Evolutionary conservation across 495 filamentous ascomycete genomes (phyloP).

Genomic region (Astrothelium subdiscretum): DNA sequence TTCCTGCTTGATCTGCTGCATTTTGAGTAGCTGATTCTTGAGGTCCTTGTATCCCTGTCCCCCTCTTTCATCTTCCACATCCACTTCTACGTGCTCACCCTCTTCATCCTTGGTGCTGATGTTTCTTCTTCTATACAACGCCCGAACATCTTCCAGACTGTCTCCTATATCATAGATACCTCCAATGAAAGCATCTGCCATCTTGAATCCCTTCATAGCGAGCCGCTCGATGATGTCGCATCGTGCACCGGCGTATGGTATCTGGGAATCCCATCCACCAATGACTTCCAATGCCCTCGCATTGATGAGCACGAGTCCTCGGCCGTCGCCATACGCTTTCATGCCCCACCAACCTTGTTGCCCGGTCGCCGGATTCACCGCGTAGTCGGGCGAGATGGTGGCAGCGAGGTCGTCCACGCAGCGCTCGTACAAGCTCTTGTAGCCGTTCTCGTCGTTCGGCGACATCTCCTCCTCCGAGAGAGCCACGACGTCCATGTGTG

Average conservation of each 20-base stretch:
- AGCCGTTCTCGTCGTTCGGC: conserved; percentile 28
- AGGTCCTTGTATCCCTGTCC: background rate
- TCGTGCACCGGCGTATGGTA: conserved; percentile 51
- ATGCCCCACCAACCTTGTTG: conserved; percentile 23
- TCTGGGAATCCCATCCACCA: conserved; percentile 49
- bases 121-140: conserved; percentile 31
- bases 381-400: conserved; percentile 13
- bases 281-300: conserved; percentile 39
- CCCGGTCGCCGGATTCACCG: conserved; percentile 5
- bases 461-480: conserved; percentile 38
- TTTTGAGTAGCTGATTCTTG: background rate
- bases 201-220: conserved; percentile 39
- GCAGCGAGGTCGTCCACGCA: conserved; percentile 33
- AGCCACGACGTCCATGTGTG: conserved; percentile 46
- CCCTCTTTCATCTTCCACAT: background rate
- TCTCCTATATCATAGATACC: conserved; percentile 42
- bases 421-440: conserved; percentile 41
- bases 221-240: conserved; percentile 48
- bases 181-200: conserved; percentile 34
- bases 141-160: conserved; percentile 34
- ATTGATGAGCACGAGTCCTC: conserved; percentile 43
- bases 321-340: conserved; percentile 47
- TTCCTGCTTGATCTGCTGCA: background rate
- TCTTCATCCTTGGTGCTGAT: background rate
- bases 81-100: background rate